Percentiles rank a stretch among this genome's conserved stretches.
phyloP scores from a whole-genome alignment of 139 green algal species.

The Nannochloris sp. region DNA sequence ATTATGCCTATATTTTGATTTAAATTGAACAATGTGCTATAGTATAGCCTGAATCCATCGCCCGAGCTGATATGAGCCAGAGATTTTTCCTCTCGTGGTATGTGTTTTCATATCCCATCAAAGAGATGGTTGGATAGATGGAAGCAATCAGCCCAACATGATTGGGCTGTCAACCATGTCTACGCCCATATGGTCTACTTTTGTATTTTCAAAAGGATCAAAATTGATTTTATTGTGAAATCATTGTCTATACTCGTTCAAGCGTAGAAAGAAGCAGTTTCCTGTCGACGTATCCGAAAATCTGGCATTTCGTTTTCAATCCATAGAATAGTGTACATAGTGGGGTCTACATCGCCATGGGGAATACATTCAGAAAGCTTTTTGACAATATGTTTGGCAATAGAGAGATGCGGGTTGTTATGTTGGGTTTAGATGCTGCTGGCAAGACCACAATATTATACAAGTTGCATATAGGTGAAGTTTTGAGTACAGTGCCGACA shows the following conservation, averaged over 20 bases:
- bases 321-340: constrained; percentile 1
- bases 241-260: too few relatives aligned
- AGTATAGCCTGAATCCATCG: too few relatives aligned
- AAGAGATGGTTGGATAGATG: too few relatives aligned
- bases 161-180: too few relatives aligned
- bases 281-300: neutral
- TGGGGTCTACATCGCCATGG: constrained; percentile 40
- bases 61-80: too few relatives aligned
- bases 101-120: too few relatives aligned
- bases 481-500: constrained; percentile 83
- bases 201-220: too few relatives aligned
- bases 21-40: neutral
- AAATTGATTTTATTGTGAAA: too few relatives aligned
- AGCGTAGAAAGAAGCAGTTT: too few relatives aligned
- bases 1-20: constrained; percentile 9
- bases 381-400: constrained; percentile 81
- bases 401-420: constrained; percentile 88
- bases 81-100: too few relatives aligned
- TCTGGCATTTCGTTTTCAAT: neutral
- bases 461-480: constrained; percentile 96
- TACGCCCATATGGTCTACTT: too few relatives aligned
- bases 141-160: too few relatives aligned
- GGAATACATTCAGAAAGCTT: constrained; percentile 50
- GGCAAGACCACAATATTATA: constrained; percentile 98
- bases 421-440: constrained; percentile 88